phyloP scores from a whole-genome alignment of 768 basidiomycete species.

The Leccinum subtestaceum region DNA sequence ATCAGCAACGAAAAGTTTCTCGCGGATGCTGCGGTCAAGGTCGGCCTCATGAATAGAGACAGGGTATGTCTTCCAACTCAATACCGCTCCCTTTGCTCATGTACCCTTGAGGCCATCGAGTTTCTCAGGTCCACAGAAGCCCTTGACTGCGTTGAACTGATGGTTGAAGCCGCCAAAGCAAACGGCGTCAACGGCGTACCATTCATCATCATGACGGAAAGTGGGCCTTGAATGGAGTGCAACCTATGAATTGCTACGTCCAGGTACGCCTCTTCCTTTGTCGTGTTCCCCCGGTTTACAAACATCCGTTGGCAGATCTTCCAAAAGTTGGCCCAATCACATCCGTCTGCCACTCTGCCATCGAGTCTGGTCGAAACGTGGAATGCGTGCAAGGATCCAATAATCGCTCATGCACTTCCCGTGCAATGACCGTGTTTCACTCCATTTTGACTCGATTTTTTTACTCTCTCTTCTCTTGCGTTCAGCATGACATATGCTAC shows the following conservation, averaged over 20 bases:
- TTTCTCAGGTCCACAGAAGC: slow-evolving; percentile 44
- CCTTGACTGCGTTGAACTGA: slow-evolving; percentile 39
- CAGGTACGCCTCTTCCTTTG: slow-evolving; percentile 27
- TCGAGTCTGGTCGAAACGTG: slow-evolving; percentile 14
- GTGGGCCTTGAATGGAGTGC: slow-evolving; percentile 46
- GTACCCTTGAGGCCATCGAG: slow-evolving; percentile 30
- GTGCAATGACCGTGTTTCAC: slow-evolving; percentile 21
- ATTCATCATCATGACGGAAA: slow-evolving; percentile 47
- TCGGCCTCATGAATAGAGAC: slow-evolving; percentile 39
- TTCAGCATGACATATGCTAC: slow-evolving; percentile 12
- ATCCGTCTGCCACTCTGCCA: slow-evolving; percentile 1
- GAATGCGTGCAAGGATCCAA: slow-evolving; percentile 20
- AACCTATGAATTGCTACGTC: slow-evolving; percentile 38
- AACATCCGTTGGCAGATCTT: slow-evolving; percentile 17
- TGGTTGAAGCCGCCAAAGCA: slow-evolving; percentile 38
- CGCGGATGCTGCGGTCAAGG: slow-evolving; percentile 34
- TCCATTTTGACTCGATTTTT: not conserved
- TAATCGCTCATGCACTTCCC: slow-evolving; percentile 15
- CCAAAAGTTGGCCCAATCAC: slow-evolving; percentile 29
- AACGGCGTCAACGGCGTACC: slow-evolving; percentile 52
- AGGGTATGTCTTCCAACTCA: slow-evolving; percentile 29
- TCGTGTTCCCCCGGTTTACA: not conserved
- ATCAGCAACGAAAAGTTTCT: slow-evolving; percentile 36
- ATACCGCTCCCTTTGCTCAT: not conserved
- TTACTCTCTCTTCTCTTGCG: not conserved